Conservation (phyloP, 257 asterid species). For the Ajuga chamaepitys region DNA sequence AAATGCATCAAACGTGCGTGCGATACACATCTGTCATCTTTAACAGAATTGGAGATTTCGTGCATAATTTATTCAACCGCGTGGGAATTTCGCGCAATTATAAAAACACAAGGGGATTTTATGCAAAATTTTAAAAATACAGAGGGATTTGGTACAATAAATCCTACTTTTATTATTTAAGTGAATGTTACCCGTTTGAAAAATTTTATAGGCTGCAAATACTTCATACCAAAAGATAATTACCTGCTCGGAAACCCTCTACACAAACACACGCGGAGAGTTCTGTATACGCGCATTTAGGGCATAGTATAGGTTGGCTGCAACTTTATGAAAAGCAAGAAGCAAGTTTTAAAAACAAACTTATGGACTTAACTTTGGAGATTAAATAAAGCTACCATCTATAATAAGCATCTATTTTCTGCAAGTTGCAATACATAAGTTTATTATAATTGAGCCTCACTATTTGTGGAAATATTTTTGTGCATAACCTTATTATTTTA, state of each 20-base stretch:
- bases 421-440: conserved; percentile 11
- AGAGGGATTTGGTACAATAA: too few species aligned
- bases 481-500: background rate
- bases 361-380: conserved; percentile 11
- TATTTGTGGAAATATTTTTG: background rate
- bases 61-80: too few species aligned
- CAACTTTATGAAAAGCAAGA: conserved; percentile 18
- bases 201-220: too few species aligned
- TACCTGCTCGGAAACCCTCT: background rate
- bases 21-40: too few species aligned
- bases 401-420: conserved; percentile 7
- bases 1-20: too few species aligned
- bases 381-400: conserved; percentile 13
- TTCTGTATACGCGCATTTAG: background rate
- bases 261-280: background rate
- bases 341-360: background rate
- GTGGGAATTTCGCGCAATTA: too few species aligned
- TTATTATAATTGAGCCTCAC: conserved; percentile 10
- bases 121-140: too few species aligned
- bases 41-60: too few species aligned
- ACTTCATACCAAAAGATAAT: too few species aligned
- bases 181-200: too few species aligned
- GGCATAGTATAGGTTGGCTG: conserved; percentile 7
- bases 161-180: too few species aligned
- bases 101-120: too few species aligned